Percentiles rank a stretch among this genome's conserved stretches.
Evolutionary conservation across 75 land plant genomes (phyloP).

Genomic region (Chamaecyparis obtusa): DNA sequence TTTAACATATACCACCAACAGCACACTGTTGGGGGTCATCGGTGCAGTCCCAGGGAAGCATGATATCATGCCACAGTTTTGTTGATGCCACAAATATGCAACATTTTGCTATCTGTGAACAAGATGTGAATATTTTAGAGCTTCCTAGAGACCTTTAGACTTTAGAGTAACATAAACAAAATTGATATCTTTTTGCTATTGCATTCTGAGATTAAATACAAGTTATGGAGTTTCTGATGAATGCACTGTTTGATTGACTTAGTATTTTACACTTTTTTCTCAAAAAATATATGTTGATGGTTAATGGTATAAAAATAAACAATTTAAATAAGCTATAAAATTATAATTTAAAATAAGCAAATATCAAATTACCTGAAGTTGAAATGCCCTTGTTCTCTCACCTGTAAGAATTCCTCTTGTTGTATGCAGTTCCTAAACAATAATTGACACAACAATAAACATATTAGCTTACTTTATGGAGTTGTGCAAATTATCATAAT

Average conservation of each 20-base stretch:
- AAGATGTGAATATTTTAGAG: not conserved
- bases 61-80: not conserved
- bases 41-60: not conserved
- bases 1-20: not conserved
- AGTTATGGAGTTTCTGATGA: not conserved
- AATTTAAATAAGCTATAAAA: not conserved
- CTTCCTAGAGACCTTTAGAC: not conserved
- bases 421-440: conserved; percentile 80
- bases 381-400: conserved; percentile 90
- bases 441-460: not conserved
- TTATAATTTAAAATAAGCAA: not conserved
- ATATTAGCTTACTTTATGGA: not conserved
- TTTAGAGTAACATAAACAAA: not conserved
- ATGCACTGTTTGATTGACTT: not conserved
- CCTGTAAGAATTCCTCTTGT: conserved; percentile 84
- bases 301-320: not conserved
- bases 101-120: not conserved
- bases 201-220: not conserved
- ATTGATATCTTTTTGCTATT: not conserved
- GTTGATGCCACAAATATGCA: not conserved
- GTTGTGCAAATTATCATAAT: not conserved
- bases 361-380: conserved; percentile 70
- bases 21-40: not conserved
- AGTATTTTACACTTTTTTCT: not conserved
- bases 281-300: not conserved